Evolutionary conservation across 176 grass and related monocot species (phyloP).

Genomic region (Aegilops sharonensis): DNA sequence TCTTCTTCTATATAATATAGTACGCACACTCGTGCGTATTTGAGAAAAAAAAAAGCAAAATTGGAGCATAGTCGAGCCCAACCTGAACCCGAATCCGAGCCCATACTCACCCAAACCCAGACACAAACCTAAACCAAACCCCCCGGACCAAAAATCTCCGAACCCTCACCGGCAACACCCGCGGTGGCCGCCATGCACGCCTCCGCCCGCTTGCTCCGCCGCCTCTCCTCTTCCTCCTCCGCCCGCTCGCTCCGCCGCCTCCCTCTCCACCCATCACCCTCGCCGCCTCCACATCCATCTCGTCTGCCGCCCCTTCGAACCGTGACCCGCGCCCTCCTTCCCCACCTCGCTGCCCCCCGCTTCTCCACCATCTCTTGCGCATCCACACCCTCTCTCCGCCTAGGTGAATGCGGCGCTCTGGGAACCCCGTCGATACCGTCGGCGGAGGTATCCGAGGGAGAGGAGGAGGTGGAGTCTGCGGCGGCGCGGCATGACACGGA

Average conservation of each 20-base stretch:
- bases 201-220: slow-evolving; percentile 44
- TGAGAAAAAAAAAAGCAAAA: too few relatives aligned
- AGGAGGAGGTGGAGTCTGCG: slow-evolving; percentile 26
- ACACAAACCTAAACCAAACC: background rate
- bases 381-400: background rate
- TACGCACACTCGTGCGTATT: too few relatives aligned
- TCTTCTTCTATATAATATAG: too few relatives aligned
- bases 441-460: background rate
- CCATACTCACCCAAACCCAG: background rate
- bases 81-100: background rate
- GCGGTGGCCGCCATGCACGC: slow-evolving; percentile 52
- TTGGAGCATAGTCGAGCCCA: too few relatives aligned
- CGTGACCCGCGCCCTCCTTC: slow-evolving; percentile 28
- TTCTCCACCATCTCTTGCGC: slow-evolving; percentile 18
- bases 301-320: slow-evolving; percentile 23
- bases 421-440: slow-evolving; percentile 12
- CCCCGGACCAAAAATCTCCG: background rate
- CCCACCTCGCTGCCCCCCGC: slow-evolving; percentile 20
- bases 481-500: slow-evolving; percentile 61
- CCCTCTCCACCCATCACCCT: background rate
- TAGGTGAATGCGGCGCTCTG: slow-evolving; percentile 24
- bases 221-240: slow-evolving; percentile 30
- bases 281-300: slow-evolving; percentile 2
- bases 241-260: background rate
- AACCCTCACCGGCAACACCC: slow-evolving; percentile 14